A percentile compares a stretch with the other conserved stretches of the same genome.
Evolutionary conservation across 352 stramenopile species (phyloP).

Genomic region (Phytophthora sp.): DNA sequence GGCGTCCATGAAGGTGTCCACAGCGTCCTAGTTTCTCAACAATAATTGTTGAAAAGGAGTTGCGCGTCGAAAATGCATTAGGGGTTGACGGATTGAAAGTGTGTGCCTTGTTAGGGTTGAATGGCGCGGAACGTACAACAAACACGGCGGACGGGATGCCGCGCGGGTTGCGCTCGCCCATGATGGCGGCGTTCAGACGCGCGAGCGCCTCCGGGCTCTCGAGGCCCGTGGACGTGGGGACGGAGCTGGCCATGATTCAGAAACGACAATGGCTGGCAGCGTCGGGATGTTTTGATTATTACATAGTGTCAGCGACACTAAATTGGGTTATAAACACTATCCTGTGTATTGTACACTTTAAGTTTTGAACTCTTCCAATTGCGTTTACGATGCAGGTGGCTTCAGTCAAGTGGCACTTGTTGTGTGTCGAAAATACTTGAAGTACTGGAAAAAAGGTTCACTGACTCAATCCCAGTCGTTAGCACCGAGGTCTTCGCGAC

Average conservation of each 20-base stretch:
- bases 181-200: slow-evolving; percentile 74
- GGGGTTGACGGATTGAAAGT: not conserved
- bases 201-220: slow-evolving; percentile 75
- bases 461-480: no score
- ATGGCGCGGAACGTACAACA: slow-evolving; percentile 49
- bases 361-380: no score
- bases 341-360: not conserved
- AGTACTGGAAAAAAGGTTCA: no score
- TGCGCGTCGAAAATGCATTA: slow-evolving; percentile 2
- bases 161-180: slow-evolving; percentile 80
- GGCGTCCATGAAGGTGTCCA: slow-evolving; percentile 72
- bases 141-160: slow-evolving; percentile 84
- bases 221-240: slow-evolving; percentile 43
- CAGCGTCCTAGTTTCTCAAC: slow-evolving; percentile 65
- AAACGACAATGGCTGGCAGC: slow-evolving; percentile 35
- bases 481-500: no score
- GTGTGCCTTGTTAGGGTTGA: not conserved
- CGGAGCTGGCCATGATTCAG: slow-evolving; percentile 37
- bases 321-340: no score
- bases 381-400: no score
- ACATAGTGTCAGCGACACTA: not conserved
- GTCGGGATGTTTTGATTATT: not conserved
- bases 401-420: no score
- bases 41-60: slow-evolving; percentile 29
- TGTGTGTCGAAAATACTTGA: no score